Conservation (phyloP, 805 yeast genomes). For the Sugiyamaella marilandica region DNA sequence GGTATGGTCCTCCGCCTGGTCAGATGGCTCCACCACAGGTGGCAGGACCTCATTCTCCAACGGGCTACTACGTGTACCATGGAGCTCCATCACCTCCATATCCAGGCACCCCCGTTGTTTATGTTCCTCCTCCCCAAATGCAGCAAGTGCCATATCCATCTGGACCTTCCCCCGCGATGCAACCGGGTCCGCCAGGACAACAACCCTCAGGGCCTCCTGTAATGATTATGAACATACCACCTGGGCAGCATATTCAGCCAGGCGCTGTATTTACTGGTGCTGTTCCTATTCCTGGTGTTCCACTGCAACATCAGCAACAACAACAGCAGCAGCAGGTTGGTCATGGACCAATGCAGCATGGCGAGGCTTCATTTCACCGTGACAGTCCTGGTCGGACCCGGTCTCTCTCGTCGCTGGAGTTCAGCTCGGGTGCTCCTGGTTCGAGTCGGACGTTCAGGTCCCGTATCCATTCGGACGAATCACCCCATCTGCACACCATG, state of each 20-base stretch:
- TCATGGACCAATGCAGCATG: neutral
- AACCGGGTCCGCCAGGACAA: neutral
- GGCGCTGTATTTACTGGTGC: too few relatives aligned
- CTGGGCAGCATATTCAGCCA: neutral
- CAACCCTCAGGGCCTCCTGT: conserved; percentile 6
- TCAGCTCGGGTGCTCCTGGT: neutral
- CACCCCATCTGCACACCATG: neutral
- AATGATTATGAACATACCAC: neutral
- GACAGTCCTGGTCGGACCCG: neutral
- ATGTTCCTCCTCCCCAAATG: conserved; percentile 1
- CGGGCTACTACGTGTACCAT: conserved; percentile 1
- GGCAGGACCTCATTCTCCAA: neutral
- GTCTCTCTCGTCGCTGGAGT: neutral
- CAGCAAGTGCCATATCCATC: neutral
- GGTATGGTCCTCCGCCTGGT: neutral
- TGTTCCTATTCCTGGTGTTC: too few relatives aligned
- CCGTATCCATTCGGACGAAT: neutral
- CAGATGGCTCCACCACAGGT: neutral
- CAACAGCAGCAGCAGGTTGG: neutral
- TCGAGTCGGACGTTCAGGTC: neutral
- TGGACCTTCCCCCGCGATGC: neutral
- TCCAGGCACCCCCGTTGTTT: neutral
- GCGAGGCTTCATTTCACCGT: neutral
- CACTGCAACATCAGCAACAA: neutral
- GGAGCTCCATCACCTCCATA: conserved; percentile 5